Evolutionary conservation across 139 green algal species (phyloP), one percentile per base, ranked within the genome.

Genomic region (Zygnema cylindricum): DNA sequence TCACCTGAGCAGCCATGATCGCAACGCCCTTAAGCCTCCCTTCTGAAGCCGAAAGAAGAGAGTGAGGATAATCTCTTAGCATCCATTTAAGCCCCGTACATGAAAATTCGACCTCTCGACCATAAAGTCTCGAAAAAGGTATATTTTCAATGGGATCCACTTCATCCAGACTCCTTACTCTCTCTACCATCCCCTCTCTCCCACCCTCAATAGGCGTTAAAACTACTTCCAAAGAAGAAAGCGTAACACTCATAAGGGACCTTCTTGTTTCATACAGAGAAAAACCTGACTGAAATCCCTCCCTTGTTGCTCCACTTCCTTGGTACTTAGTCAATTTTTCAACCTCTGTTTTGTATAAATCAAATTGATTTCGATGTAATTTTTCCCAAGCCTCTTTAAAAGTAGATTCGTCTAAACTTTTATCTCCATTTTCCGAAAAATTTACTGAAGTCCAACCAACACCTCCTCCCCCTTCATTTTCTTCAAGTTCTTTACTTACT

Each of bases 1-100:
- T 2, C 40, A 87, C 81, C 81, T 87, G 81, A 22, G 54, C 54
- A 43, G 85, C 85, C 76, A 90, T 73, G 32, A 90, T 90, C n/a
- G 39, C 54, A 3, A 63, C 40, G 1, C 2, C 76, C 43, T 87
- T 38, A 33, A n/a, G 11, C n/a, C 35, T 90, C 23, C n/a, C 85
- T 32, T 33, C 33, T 32, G 32, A 39, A 1, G 77, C 85, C 11
- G 43, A 38, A 23, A 90, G 35, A 32, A 90, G 85, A 40, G 85
- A 75, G 1, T 76, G 21, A 33, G 76, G 38, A 22, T 69, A 90
- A 36, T 90, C 63, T 32, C 85, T 33, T 0, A 90, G 85, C n/a
- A 23, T 25, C 2, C 84, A 43, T 1, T 33, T 38, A 32, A 90
- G 49, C 2, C 32, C 85, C 1, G 38, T 35, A 25, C 33, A 77